phyloP scores from a whole-genome alignment of 1,284 basidiomycete species.

The Rhodotorula sp. region DNA sequence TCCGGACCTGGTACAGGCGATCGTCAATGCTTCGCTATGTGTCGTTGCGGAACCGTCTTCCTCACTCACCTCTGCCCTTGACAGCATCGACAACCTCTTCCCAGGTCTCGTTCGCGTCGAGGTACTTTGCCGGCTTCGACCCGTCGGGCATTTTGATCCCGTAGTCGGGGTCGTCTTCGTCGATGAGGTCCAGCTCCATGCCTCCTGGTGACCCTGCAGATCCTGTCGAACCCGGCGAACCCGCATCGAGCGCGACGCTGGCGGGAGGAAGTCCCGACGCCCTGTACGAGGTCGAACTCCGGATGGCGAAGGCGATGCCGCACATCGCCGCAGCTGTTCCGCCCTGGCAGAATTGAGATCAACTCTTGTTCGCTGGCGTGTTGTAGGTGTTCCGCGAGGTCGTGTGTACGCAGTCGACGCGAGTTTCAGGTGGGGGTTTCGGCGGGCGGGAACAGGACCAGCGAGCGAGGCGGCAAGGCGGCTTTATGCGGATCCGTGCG shows the following conservation, averaged over 20 bases:
- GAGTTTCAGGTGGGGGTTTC: too few species aligned
- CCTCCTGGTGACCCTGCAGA: background rate
- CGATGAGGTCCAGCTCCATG: background rate
- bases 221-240: background rate
- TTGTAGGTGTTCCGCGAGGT: too few species aligned
- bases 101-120: slow-evolving; percentile 21
- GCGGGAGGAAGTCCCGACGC: slow-evolving; percentile 1
- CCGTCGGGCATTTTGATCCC: slow-evolving; percentile 11
- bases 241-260: background rate
- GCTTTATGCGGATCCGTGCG: too few species aligned
- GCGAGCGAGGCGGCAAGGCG: too few species aligned
- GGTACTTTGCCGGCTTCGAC: background rate
- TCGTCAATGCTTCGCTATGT: background rate
- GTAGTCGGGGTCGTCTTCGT: background rate
- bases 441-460: too few species aligned
- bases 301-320: slow-evolving; percentile 28
- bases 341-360: background rate
- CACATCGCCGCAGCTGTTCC: slow-evolving; percentile 12
- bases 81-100: slow-evolving; percentile 5
- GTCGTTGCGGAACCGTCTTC: too few species aligned
- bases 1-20: slow-evolving; percentile 27
- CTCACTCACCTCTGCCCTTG: slow-evolving; percentile 9
- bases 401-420: too few species aligned
- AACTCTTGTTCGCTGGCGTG: background rate
- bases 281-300: background rate